phyloP scores from a whole-genome alignment of 352 stramenopile genomes.

The Globisporangium barbulae region DNA sequence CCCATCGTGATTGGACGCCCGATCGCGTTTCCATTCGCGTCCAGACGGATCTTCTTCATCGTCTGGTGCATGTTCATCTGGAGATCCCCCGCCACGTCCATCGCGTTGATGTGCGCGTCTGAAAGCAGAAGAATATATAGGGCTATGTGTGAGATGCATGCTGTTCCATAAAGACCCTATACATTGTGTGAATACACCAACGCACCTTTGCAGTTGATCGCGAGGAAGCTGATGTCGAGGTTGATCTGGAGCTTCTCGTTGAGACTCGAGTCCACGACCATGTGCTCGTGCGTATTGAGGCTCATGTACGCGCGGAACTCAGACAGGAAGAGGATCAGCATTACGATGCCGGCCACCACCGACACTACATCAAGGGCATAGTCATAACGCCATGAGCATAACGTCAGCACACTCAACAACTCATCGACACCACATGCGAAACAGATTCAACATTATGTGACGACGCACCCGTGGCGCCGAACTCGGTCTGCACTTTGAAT shows the following conservation, averaged over 20 bases:
- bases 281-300: constrained; percentile 89
- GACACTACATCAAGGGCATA: constrained; percentile 43
- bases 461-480: constrained; percentile 68
- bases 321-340: constrained; percentile 90
- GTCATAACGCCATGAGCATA: background rate
- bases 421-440: background rate
- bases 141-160: background rate
- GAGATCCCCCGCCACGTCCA: constrained; percentile 98
- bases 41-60: constrained; percentile 91
- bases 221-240: constrained; percentile 97
- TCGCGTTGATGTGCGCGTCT: constrained; percentile 97
- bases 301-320: constrained; percentile 85
- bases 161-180: background rate
- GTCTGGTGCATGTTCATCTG: constrained; percentile 96
- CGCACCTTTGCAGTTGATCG: constrained; percentile 89
- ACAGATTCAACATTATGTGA: background rate
- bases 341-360: constrained; percentile 80
- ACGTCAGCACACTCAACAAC: background rate
- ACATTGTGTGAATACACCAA: background rate
- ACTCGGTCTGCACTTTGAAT: constrained; percentile 94
- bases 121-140: background rate
- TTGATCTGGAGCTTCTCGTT: constrained; percentile 96
- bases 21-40: constrained; percentile 66
- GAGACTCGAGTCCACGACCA: constrained; percentile 95
- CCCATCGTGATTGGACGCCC: constrained; percentile 44